Percentiles rank a stretch among this genome's conserved stretches.
Conservation (phyloP, 2,329 filamentous ascomycete species). For the Penicillium digitatum region DNA sequence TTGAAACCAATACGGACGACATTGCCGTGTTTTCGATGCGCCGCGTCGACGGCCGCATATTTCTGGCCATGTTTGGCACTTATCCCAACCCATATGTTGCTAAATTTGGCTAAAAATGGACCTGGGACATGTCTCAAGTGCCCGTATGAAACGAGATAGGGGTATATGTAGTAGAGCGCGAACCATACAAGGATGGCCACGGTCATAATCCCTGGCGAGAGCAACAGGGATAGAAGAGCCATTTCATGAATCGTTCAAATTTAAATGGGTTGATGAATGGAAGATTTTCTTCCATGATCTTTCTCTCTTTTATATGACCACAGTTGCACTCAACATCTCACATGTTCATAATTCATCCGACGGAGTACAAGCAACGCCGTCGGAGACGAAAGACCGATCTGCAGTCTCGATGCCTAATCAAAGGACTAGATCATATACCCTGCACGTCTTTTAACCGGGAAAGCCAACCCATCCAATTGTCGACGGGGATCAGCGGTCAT, state of each 20-base stretch:
- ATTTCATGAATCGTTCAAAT: background rate
- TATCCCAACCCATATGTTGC: slow-evolving; percentile 21
- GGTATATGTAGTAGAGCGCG: slow-evolving; percentile 15
- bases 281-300: background rate
- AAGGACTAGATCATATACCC: background rate
- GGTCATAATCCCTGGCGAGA: slow-evolving; percentile 11
- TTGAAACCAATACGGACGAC: slow-evolving; percentile 24
- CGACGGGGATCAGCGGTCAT: background rate
- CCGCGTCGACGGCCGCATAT: slow-evolving; percentile 41
- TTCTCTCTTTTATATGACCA: background rate
- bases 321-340: background rate
- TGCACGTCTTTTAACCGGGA: background rate
- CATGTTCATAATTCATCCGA: background rate
- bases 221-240: slow-evolving; percentile 11
- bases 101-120: slow-evolving; percentile 19
- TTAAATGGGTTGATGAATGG: background rate
- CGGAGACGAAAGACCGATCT: background rate
- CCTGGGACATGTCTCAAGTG: slow-evolving; percentile 14
- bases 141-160: slow-evolving; percentile 16
- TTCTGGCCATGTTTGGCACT: slow-evolving; percentile 17
- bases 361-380: slow-evolving; percentile 6
- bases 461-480: no score
- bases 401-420: background rate
- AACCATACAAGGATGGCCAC: slow-evolving; percentile 10
- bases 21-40: slow-evolving; percentile 30